Percentiles rank a stretch among this genome's conserved stretches.
phyloP scores from a whole-genome alignment of 2,329 filamentous ascomycete species.

The Aspergillus unguis region DNA sequence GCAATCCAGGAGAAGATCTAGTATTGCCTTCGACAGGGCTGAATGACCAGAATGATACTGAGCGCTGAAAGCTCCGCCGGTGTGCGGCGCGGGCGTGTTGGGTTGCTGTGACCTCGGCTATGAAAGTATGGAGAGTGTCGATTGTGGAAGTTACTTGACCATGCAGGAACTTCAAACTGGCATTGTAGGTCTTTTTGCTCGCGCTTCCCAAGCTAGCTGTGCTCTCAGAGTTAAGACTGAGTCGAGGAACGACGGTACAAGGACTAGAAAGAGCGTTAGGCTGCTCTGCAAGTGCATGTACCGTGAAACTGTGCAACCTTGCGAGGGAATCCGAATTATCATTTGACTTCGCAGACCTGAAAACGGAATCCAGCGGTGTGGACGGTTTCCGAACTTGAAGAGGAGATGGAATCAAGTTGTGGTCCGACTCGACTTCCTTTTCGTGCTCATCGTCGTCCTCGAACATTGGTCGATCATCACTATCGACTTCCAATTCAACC shows the following conservation, averaged over 20 bases:
- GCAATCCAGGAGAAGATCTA: neutral
- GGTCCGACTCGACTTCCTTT: neutral
- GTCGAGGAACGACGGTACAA: neutral
- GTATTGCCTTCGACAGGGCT: constrained; percentile 19
- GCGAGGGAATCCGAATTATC: too few species aligned
- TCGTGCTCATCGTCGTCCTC: neutral
- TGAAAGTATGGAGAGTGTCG: constrained; percentile 22
- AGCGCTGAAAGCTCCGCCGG: constrained; percentile 24
- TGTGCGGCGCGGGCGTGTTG: constrained; percentile 26
- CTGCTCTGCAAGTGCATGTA: too few species aligned
- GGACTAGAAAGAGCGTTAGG: too few species aligned
- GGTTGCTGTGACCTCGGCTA: constrained; percentile 23
- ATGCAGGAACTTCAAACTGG: constrained; percentile 23
- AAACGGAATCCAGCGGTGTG: neutral
- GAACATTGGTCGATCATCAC: too few species aligned
- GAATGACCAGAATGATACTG: constrained; percentile 42
- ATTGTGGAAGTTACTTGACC: constrained; percentile 29
- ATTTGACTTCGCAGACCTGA: too few species aligned
- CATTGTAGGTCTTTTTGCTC: constrained; percentile 17
- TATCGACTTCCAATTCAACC: neutral
- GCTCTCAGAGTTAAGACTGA: too few species aligned
- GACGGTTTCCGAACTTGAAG: constrained; percentile 8
- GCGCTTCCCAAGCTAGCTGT: too few species aligned
- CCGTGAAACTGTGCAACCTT: too few species aligned
- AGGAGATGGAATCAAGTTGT: constrained; percentile 7